Evolutionary conservation across 257 asterid species (phyloP), one percentile per base, ranked within the genome.

Genomic region (Penstemon eatonii): DNA sequence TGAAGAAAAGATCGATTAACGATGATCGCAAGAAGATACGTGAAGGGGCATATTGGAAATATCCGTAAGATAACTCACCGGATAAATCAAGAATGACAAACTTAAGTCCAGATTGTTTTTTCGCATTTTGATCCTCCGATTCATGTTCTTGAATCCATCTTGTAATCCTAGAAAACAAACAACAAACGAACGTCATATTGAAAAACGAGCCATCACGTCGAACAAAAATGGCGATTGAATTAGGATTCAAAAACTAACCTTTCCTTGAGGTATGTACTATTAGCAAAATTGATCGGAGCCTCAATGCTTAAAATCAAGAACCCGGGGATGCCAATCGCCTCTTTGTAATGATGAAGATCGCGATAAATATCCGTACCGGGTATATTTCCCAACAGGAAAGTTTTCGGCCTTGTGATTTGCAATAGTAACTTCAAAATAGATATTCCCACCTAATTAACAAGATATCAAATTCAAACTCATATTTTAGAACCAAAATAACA

Each of bases 321-420:
- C 8, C 89, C 92, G 2, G 92, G 89, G 46, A 89, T 75, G 68
- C 61, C 8, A 33, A 75, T 75, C 47, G 96, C 96, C 52, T 89
- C 89, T 49, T 84, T 81, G 69, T 89, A 92, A 11, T 92, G 96
- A 33, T 84, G 76, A 74, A 92, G 78, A 75, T 89, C 75, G 8
- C 92, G 89, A 74, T 84, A 92, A 39, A 92, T 84, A 65, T 88
- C 77, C 1, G 96, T 72, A 19, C 92, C 95, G 0, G 96, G 95
- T 58, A 92, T 84, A 10, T 83, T 92, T 18, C 96, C 98, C 61
- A 92, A 68, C 83, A 86, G 60, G 61, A 81, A 88, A 1, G 90
- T 88, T 70, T 87, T 87, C 1, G 96, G 98, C 87, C 98, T 86
- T 7, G 96, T 86, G 65, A 92, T 75, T 79, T 92, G 96, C 71